Percentiles rank a stretch among this genome's conserved stretches.
Conservation (phyloP, 306 rosid genomes). For the Mimosa pudica region DNA sequence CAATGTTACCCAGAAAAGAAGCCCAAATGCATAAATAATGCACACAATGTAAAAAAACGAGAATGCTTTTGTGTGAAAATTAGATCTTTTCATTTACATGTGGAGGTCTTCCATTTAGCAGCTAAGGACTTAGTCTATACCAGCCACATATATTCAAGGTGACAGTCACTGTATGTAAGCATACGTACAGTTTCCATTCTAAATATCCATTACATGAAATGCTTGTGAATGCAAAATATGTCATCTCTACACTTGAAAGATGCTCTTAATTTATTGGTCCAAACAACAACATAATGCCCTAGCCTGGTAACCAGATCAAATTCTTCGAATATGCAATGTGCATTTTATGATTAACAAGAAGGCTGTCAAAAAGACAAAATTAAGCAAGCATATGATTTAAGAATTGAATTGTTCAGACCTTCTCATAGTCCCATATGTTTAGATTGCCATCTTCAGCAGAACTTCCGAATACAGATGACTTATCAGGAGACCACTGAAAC, state of each 20-base stretch:
- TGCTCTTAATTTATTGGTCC: background rate
- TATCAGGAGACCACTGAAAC: constrained; percentile 90
- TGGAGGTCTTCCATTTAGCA: constrained; percentile 12
- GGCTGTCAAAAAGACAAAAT: background rate
- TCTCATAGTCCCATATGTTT: constrained; percentile 90
- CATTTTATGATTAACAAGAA: constrained; percentile 11
- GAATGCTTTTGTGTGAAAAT: background rate
- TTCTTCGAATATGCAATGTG: constrained; percentile 1
- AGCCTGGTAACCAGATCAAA: constrained; percentile 14
- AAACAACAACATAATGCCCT: background rate
- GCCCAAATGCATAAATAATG: constrained; percentile 7
- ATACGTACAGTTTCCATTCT: background rate
- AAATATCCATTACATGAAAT: background rate
- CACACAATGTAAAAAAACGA: background rate
- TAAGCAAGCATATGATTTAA: constrained; percentile 18
- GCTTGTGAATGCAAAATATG: background rate
- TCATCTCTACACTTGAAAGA: constrained; percentile 6
- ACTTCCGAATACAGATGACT: constrained; percentile 92
- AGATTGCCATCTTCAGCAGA: constrained; percentile 92
- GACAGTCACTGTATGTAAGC: background rate
- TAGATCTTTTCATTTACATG: background rate
- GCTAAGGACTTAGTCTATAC: background rate
- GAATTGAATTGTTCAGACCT: constrained; percentile 46
- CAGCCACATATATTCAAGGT: constrained; percentile 11
- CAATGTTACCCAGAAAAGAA: constrained; percentile 4